Base-by-base conservation (phyloP, 495 filamentous ascomycete species). In the Penicillium coprophilum region DNA sequence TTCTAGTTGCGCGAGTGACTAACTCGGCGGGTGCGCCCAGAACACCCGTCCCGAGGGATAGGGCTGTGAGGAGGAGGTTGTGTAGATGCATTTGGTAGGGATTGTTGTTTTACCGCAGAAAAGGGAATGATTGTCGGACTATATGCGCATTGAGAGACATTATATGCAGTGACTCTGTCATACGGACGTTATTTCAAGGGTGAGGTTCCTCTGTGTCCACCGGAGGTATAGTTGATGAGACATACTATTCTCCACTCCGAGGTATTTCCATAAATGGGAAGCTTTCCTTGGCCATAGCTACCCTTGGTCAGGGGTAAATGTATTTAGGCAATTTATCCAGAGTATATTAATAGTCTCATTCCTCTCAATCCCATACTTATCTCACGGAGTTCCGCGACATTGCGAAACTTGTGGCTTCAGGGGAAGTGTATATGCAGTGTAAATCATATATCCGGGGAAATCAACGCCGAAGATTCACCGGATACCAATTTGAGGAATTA, bases 211-310 rank as follows among this genome's bases (percentile, higher is more conserved):
- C 32, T 2, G 15, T 4, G 4, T 17, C 32, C 47, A 24, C 47
- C 32, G 47, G 32, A 39, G 13, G 23, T 50, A 50, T 40, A 50
- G 17, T 32, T 28, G 21, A 40, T 36, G 23, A 48, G 13, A 24
- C 11, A 20, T 6, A 11, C 52, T 10, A 10, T 48, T 51, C 11
- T 46, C 36, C 53, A 46, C 47, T 44, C 20, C 17, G 30, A 24
- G n/a, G 23, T 39, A 52, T 46, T 57, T 54, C 59, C 59, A 53
- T 62, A 56, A 62, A 56, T 55, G 13, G 31, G 28, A 39, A 10
- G 11, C 4, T 31, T 13, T 21, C 23, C 27, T 53, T 27, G 6
- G 44, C 13, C 23, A 27, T n/a, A 6, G 2, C 15, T 8, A 39
- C 7, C 24, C 7, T 27, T 27, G 7, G 2, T 27, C 24, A 39